Evolutionary conservation across 345 rosid genomes (phyloP).

Genomic region (Eucalyptus virginea): DNA sequence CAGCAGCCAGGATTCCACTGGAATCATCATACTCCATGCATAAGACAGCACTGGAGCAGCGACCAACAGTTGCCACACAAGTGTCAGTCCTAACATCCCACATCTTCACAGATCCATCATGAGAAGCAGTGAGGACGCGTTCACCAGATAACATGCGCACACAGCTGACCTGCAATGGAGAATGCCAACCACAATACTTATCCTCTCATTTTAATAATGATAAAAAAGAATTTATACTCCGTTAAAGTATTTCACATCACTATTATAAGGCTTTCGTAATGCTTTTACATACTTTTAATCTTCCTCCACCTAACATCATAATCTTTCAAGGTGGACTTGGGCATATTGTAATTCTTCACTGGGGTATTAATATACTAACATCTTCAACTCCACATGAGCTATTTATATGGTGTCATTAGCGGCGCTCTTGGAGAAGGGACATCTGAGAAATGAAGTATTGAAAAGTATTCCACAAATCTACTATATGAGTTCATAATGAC

Average conservation of each 20-base stretch:
- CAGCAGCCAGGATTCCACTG: slow-evolving; percentile 92
- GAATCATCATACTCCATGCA: slow-evolving; percentile 98
- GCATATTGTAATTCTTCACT: neutral
- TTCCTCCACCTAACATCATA: neutral
- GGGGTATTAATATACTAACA: neutral
- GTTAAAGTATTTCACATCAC: neutral
- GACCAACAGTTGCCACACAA: slow-evolving; percentile 98
- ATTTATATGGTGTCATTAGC: neutral
- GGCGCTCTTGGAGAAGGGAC: neutral
- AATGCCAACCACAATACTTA: neutral
- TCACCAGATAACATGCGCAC: slow-evolving; percentile 96
- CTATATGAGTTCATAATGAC: neutral
- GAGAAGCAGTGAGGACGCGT: slow-evolving; percentile 86
- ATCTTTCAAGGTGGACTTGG: neutral
- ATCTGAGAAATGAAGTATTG: neutral
- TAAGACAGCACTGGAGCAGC: slow-evolving; percentile 79
- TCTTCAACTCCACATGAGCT: neutral
- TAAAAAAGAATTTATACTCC: neutral
- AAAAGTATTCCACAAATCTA: neutral
- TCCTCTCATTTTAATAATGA: neutral
- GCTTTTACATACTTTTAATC: neutral
- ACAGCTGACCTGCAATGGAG: slow-evolving; percentile 56
- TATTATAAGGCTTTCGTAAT: neutral
- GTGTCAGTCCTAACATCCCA: slow-evolving; percentile 99
- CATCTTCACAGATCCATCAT: slow-evolving; percentile 95